Conservation (phyloP, 768 basidiomycete genomes). For the Lactifluus piperatus region DNA sequence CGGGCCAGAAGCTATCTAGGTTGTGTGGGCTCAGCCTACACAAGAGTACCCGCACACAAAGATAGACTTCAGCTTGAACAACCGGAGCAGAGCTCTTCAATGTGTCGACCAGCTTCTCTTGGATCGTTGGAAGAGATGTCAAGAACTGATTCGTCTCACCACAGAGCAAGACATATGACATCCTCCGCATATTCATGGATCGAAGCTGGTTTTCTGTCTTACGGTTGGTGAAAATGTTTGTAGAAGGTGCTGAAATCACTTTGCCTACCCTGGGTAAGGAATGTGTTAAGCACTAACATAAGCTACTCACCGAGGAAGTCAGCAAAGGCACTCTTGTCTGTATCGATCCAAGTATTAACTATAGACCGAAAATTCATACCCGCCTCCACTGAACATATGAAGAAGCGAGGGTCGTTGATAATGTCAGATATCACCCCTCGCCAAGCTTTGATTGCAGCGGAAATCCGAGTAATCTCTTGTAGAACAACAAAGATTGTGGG, state of each 20-base stretch:
- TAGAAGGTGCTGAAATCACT: constrained; percentile 78
- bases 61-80: constrained; percentile 90
- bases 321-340: constrained; percentile 76
- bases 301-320: constrained; percentile 66
- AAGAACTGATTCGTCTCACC: constrained; percentile 90
- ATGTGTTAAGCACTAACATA: constrained; percentile 21
- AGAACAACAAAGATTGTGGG: constrained; percentile 55
- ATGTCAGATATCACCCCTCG: constrained; percentile 68
- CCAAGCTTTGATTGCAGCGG: constrained; percentile 80
- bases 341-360: constrained; percentile 70
- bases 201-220: constrained; percentile 89
- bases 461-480: constrained; percentile 69
- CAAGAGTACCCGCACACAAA: constrained; percentile 85
- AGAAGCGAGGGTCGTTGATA: constrained; percentile 79
- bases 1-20: constrained; percentile 93
- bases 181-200: constrained; percentile 76
- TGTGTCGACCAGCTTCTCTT: constrained; percentile 94
- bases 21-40: constrained; percentile 89
- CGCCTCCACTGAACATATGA: constrained; percentile 56
- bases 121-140: constrained; percentile 84
- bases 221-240: constrained; percentile 92
- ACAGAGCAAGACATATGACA: constrained; percentile 79
- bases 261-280: constrained; percentile 40
- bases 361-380: constrained; percentile 67
- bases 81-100: constrained; percentile 72